phyloP scores from a whole-genome alignment of 2,329 filamentous ascomycete species.

The Chaetomium globosum region DNA sequence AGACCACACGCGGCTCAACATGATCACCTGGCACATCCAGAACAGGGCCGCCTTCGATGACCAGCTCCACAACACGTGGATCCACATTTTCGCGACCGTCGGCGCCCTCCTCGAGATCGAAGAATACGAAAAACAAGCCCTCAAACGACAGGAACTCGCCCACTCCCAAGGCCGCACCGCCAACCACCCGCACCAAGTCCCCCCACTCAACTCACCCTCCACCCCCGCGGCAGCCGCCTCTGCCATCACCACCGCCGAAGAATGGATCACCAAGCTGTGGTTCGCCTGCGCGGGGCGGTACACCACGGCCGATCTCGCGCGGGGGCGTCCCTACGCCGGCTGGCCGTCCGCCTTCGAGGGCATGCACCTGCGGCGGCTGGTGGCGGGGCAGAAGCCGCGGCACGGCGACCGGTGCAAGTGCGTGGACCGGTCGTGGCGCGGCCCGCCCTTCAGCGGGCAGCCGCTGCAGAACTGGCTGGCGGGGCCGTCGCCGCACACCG shows the following conservation, averaged over 20 bases:
- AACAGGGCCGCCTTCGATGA: background rate
- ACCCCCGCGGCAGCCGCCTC: no score
- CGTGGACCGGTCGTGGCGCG: background rate
- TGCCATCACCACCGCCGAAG: background rate
- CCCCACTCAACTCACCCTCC: no score
- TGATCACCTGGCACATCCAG: background rate
- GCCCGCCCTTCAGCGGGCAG: background rate
- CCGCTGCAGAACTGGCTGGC: background rate
- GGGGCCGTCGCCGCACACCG: background rate
- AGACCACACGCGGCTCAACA: background rate
- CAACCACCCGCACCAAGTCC: no score
- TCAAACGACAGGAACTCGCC: background rate
- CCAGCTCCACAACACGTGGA: background rate
- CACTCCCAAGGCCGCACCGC: no score
- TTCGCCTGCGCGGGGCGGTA: background rate
- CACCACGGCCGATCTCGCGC: background rate
- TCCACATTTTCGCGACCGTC: background rate
- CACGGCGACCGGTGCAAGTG: background rate
- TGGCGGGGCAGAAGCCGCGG: background rate
- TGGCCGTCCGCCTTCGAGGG: background rate
- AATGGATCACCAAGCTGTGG: background rate
- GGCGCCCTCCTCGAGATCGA: background rate
- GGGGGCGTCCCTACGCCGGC: background rate
- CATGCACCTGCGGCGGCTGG: slow-evolving; percentile 1
- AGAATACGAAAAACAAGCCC: background rate